A percentile compares a stretch with the other conserved stretches of the same genome.
Evolutionary conservation across 345 rosid species (phyloP).

Genomic region (Crucihimalaya himalaica): DNA sequence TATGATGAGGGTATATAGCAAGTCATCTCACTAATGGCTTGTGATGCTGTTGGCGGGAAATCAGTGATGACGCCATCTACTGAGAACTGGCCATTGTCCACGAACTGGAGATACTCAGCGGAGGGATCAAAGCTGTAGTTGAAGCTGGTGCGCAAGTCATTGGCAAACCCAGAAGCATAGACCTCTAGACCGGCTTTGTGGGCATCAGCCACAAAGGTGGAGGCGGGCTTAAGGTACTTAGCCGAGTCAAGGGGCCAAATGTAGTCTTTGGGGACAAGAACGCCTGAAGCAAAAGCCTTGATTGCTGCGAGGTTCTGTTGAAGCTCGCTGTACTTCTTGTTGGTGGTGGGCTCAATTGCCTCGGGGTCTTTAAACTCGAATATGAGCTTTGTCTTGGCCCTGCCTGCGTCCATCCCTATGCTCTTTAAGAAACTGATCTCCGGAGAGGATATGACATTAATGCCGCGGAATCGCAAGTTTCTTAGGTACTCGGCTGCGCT

Average conservation of each 20-base stretch:
- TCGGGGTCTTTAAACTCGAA: conserved; percentile 51
- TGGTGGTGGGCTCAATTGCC: conserved; percentile 68
- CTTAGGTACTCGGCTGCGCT: conserved; percentile 46
- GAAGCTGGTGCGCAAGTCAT: conserved; percentile 52
- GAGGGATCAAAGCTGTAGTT: conserved; percentile 79
- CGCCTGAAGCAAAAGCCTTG: conserved; percentile 71
- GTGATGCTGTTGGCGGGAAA: conserved; percentile 80
- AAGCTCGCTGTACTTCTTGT: conserved; percentile 54
- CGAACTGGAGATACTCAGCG: conserved; percentile 65
- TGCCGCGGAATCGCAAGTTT: conserved; percentile 27
- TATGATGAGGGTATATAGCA: not conserved
- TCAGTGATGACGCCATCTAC: conserved; percentile 87
- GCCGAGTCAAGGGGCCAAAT: conserved; percentile 61
- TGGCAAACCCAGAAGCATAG: conserved; percentile 75
- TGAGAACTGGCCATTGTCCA: conserved; percentile 55
- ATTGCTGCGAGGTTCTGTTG: conserved; percentile 52
- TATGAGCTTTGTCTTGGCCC: conserved; percentile 52
- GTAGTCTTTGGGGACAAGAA: conserved; percentile 76
- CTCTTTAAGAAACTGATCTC: conserved; percentile 80
- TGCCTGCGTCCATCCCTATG: conserved; percentile 47
- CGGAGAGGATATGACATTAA: conserved; percentile 61
- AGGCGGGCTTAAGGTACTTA: conserved; percentile 53
- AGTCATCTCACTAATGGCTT: conserved; percentile 58
- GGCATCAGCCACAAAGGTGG: conserved; percentile 78
- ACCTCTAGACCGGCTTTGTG: conserved; percentile 73